Conservation (phyloP, 2,329 filamentous ascomycete genomes). For the Sporothrix variecibatus region DNA sequence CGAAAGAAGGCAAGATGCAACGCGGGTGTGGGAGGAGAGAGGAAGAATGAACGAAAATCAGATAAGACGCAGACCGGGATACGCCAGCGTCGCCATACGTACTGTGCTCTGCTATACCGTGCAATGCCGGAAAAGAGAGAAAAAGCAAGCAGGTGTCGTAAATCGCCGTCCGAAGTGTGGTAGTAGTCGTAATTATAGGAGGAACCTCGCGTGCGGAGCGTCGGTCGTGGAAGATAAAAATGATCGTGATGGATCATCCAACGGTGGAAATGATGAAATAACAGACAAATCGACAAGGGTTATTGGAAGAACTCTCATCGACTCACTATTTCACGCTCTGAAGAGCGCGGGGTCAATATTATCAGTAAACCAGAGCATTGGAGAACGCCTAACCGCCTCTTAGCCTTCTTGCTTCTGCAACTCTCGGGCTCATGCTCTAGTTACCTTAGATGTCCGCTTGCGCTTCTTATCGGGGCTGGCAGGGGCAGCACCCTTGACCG, state of each 20-base stretch:
- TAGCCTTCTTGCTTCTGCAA: conserved; percentile 61
- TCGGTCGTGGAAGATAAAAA: not conserved
- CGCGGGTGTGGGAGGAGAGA: not conserved
- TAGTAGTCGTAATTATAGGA: not conserved
- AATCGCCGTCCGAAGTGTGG: not conserved
- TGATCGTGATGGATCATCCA: not conserved
- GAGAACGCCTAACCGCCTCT: conserved; percentile 40
- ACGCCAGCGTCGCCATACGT: conserved; percentile 18
- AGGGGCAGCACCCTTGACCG: conserved; percentile 45
- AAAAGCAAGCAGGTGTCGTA: conserved; percentile 1
- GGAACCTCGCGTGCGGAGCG: not conserved
- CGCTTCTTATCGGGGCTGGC: conserved; percentile 65
- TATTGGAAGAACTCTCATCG: conserved; percentile 36
- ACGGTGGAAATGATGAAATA: conserved; percentile 19
- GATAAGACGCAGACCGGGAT: conserved; percentile 13
- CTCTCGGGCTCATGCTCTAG: conserved; percentile 60
- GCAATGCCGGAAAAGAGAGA: conserved; percentile 11
- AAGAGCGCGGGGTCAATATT: conserved; percentile 39
- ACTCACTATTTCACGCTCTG: conserved; percentile 33
- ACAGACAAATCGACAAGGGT: conserved; percentile 22
- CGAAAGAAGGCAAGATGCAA: not conserved
- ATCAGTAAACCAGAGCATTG: conserved; percentile 34
- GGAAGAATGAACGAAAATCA: not conserved
- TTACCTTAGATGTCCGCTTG: conserved; percentile 59
- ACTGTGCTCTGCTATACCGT: conserved; percentile 13